Conservation (phyloP, 2,329 filamentous ascomycete species). For the Sporothrix mexicana region DNA sequence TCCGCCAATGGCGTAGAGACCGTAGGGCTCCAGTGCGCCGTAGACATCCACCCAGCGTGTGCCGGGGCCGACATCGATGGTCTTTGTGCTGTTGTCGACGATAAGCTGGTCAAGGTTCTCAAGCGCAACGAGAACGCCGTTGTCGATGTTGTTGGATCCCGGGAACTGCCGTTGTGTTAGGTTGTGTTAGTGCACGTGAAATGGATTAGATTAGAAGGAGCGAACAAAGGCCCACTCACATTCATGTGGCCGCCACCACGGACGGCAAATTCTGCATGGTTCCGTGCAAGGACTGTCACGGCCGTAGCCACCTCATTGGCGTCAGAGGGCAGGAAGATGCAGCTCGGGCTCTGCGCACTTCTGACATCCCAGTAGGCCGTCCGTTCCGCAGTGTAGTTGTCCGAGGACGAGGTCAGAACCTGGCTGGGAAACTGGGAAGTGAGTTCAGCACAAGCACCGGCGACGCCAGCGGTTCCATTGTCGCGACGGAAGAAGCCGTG, state of each 20-base stretch:
- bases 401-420: not conserved
- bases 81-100: conserved; percentile 42
- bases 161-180: conserved; percentile 37
- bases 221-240: conserved; percentile 36
- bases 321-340: conserved; percentile 43
- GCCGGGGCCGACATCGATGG: conserved; percentile 47
- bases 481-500: not conserved
- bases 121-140: conserved; percentile 49
- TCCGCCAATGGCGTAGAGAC: conserved; percentile 46
- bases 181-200: not conserved
- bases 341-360: conserved; percentile 39
- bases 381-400: conserved; percentile 40
- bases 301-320: conserved; percentile 41
- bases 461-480: not conserved
- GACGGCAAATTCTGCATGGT: conserved; percentile 46
- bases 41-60: conserved; percentile 49
- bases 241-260: conserved; percentile 48
- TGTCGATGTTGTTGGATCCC: conserved; percentile 46
- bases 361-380: conserved; percentile 44
- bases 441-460: not conserved
- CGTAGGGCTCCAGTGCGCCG: conserved; percentile 43
- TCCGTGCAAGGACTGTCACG: conserved; percentile 38
- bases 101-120: conserved; percentile 43
- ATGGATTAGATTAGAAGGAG: too few species aligned
- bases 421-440: not conserved